These are phyloP conservation scores for Saksenaea oblongispora DNA, from an alignment of 371 early-diverging fungal genomes.

Conservation along the genomic window DNA sequence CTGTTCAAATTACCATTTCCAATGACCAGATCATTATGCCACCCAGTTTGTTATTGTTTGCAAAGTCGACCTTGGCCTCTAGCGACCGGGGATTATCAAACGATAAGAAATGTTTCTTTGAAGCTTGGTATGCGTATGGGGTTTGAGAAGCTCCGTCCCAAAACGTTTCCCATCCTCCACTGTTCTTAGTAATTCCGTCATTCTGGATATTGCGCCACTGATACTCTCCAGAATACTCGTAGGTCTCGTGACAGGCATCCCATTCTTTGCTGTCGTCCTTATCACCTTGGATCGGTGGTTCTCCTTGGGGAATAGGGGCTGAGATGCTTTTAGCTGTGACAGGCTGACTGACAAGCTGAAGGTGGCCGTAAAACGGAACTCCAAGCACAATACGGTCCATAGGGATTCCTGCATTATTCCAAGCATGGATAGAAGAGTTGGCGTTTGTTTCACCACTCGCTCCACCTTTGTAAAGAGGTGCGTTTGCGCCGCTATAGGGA, in stretches of 20 bases:
- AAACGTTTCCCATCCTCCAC: conserved; percentile 27
- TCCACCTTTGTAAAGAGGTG: conserved; percentile 51
- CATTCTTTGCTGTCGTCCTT: conserved; percentile 16
- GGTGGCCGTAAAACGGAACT: conserved; percentile 62
- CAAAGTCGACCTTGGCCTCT: conserved; percentile 52
- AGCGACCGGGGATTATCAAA: conserved; percentile 62
- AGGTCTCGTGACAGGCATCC: conserved; percentile 18
- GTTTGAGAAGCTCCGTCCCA: conserved; percentile 50
- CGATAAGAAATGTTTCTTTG: conserved; percentile 48
- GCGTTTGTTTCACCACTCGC: conserved; percentile 20
- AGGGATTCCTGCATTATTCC: conserved; percentile 62
- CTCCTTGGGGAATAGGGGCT: background rate
- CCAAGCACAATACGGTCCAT: conserved; percentile 53
- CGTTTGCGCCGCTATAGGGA: conserved; percentile 52
- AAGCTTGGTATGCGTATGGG: conserved; percentile 57
- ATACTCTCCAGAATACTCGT: conserved; percentile 24
- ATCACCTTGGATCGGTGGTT: conserved; percentile 23
- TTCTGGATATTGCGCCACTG: conserved; percentile 26
- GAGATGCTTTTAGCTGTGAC: conserved; percentile 8
- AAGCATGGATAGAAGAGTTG: conserved; percentile 37
- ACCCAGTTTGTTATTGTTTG: conserved; percentile 41
- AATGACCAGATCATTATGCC: conserved; percentile 66
- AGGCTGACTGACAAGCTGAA: conserved; percentile 14
- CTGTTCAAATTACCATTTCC: conserved; percentile 38
- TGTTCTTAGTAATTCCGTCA: conserved; percentile 17